Evolutionary conservation across 495 filamentous ascomycete species (phyloP).

Genomic region (Parathielavia hyrcaniae): DNA sequence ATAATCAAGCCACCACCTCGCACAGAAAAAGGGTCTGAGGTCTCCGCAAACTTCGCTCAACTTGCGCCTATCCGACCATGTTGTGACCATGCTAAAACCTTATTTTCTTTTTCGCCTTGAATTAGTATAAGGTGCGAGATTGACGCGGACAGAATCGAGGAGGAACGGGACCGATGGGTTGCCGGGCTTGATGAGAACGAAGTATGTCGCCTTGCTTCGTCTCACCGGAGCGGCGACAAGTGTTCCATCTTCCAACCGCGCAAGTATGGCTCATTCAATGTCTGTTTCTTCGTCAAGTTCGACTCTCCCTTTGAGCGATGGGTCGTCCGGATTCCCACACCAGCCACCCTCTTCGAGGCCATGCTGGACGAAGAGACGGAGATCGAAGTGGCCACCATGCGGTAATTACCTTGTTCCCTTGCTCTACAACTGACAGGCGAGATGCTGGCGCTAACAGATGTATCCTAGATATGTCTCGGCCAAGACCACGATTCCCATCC

Average conservation of each 20-base stretch:
- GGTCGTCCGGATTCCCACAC: conserved; percentile 1
- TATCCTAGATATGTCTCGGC: conserved; percentile 7
- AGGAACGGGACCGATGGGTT: background rate
- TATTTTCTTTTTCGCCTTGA: background rate
- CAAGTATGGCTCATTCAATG: conserved; percentile 1
- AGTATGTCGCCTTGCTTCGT: conserved; percentile 4
- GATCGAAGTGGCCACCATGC: conserved; percentile 8
- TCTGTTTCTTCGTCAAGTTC: conserved; percentile 9
- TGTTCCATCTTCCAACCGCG: conserved; percentile 6
- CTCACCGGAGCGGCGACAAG: background rate
- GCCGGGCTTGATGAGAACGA: background rate
- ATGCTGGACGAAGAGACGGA: conserved; percentile 9
- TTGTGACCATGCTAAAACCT: background rate
- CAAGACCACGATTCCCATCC: conserved; percentile 7
- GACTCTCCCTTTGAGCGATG: background rate
- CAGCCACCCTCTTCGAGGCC: background rate
- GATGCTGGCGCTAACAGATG: background rate
- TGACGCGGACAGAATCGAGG: background rate
- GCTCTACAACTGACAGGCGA: background rate
- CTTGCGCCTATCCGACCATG: no score
- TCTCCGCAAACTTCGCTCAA: no score
- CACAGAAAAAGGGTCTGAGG: no score
- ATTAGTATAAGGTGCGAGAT: background rate
- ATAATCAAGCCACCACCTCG: no score
- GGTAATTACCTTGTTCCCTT: background rate